Evolutionary conservation across 2,329 filamentous ascomycete genomes (phyloP), one percentile per base, ranked within the genome.

Genomic region (Fusarium pininemorale): DNA sequence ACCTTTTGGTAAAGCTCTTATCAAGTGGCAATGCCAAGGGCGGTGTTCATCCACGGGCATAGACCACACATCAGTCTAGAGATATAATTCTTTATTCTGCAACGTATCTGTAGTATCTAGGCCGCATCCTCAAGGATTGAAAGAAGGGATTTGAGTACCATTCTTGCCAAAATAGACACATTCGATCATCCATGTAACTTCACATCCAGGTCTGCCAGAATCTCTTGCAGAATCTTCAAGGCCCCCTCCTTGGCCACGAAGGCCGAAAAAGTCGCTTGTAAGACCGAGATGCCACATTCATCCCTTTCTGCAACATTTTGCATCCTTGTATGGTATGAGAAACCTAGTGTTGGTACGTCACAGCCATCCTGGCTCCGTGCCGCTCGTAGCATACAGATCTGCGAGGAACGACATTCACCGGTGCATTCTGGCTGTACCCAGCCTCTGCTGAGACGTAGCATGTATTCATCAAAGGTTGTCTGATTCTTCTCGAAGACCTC

Each of bases 321-420:
- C 57, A 75, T 71, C 62, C 53, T 78, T 62, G 79, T 70, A 77
- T 83, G 85, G 15, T 75, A 76, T 56, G 81, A 78, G 24, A 84
- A 64, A 38, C 82, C 83, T 4, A 81, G 72, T 7, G 79, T 78
- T 2, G 83, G 81, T 37, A 77, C 77, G 39, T 81, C 81, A 78
- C 89, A 89, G 76, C 88, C 89, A 75, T 88, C 84, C 79, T 89
- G 84, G 32, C 85, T 83, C 50, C 88, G 83, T 14, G 82, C 87
- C 3, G 85, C 87, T n/a, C 88, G 82, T 35, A 90, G 75, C 72
- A 85, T 82, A 74, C 89, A 90, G 13, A 90, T 85, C 77, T 88
- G 85, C 6, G 78, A 70, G 5, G 73, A 78, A 69, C 81, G 81
- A 75, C 87, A 89, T 11, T 81, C 79, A 4, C 79, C 84, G 2